These are phyloP conservation scores for Chrysosporium keratinophilum DNA, from an alignment of 2,329 filamentous ascomycete genomes.

Conservation along the genomic window DNA sequence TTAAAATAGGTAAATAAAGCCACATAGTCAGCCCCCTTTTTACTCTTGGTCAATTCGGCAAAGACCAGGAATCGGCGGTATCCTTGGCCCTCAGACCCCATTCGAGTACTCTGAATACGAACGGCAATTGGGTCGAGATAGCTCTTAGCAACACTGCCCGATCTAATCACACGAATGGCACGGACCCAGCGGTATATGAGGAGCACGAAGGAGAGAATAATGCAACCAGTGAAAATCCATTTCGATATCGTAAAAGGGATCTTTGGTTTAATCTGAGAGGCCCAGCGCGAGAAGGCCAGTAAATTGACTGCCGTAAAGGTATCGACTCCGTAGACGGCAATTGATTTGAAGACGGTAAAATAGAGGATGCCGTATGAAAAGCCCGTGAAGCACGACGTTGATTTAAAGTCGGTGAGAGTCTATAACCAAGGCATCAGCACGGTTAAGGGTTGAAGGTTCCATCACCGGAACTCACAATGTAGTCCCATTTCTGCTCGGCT, in stretches of 20 bases:
- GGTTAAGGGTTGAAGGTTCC: not conserved
- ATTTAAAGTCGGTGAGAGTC: slow-evolving; percentile 67
- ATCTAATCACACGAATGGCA: slow-evolving; percentile 68
- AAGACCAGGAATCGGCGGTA: slow-evolving; percentile 91
- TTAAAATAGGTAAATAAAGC: slow-evolving; percentile 86
- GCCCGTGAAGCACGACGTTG: slow-evolving; percentile 62
- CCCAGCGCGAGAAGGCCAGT: slow-evolving; percentile 80
- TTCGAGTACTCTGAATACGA: slow-evolving; percentile 70
- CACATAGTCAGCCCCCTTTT: slow-evolving; percentile 81
- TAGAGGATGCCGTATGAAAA: slow-evolving; percentile 80
- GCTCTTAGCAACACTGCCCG: slow-evolving; percentile 78
- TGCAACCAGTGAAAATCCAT: slow-evolving; percentile 91
- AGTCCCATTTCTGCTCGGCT: slow-evolving; percentile 89
- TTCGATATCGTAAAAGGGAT: slow-evolving; percentile 71
- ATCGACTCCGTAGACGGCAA: slow-evolving; percentile 80
- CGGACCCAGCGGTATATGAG: slow-evolving; percentile 69
- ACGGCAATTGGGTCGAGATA: slow-evolving; percentile 84
- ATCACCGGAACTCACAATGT: slow-evolving; percentile 54
- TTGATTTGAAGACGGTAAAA: slow-evolving; percentile 64
- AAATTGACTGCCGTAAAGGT: slow-evolving; percentile 89
- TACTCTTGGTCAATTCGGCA: slow-evolving; percentile 78
- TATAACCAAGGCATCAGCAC: slow-evolving; percentile 20
- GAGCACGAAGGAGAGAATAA: slow-evolving; percentile 80
- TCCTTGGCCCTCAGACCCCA: slow-evolving; percentile 58
- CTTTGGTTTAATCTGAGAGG: slow-evolving; percentile 66